Conservation (phyloP, 768 basidiomycete genomes). For the Termitomyces sp. region DNA sequence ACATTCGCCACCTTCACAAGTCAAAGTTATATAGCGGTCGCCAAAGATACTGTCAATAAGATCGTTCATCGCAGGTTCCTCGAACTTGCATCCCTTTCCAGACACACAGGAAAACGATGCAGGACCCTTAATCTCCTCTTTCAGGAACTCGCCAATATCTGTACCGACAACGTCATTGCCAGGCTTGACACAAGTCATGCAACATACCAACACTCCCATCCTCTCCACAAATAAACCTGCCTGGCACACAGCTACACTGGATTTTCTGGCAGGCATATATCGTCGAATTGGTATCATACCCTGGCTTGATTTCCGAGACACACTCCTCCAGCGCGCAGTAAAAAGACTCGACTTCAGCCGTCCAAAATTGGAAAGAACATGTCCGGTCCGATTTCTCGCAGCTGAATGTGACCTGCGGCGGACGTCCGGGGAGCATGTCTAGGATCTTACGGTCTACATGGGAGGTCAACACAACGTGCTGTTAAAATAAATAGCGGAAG, state of each 20-base stretch:
- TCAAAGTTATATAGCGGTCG: slow-evolving; percentile 81
- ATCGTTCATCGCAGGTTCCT: slow-evolving; percentile 95
- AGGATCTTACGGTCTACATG: slow-evolving; percentile 87
- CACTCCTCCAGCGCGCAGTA: slow-evolving; percentile 87
- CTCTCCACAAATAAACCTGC: slow-evolving; percentile 92
- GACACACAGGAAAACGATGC: slow-evolving; percentile 76
- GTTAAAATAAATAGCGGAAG: background rate
- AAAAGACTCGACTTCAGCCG: slow-evolving; percentile 89
- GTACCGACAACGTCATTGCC: background rate
- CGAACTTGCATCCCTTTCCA: slow-evolving; percentile 78
- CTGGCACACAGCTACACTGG: slow-evolving; percentile 90
- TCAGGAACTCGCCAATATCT: slow-evolving; percentile 95
- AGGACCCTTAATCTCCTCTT: slow-evolving; percentile 86
- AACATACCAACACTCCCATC: slow-evolving; percentile 84
- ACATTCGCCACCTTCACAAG: slow-evolving; percentile 90
- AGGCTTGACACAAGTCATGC: background rate
- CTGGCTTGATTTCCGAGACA: slow-evolving; percentile 35
- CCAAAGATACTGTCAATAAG: slow-evolving; percentile 93
- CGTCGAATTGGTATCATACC: slow-evolving; percentile 67
- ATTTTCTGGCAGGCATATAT: slow-evolving; percentile 79
- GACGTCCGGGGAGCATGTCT: slow-evolving; percentile 82
- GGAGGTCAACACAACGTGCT: background rate
- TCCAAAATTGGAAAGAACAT: slow-evolving; percentile 99
- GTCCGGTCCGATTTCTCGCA: slow-evolving; percentile 60
- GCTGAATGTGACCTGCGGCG: slow-evolving; percentile 95